Evolutionary conservation across 345 rosid species (phyloP), one percentile per base, ranked within the genome.

Genomic region (Salix koriyanagi): DNA sequence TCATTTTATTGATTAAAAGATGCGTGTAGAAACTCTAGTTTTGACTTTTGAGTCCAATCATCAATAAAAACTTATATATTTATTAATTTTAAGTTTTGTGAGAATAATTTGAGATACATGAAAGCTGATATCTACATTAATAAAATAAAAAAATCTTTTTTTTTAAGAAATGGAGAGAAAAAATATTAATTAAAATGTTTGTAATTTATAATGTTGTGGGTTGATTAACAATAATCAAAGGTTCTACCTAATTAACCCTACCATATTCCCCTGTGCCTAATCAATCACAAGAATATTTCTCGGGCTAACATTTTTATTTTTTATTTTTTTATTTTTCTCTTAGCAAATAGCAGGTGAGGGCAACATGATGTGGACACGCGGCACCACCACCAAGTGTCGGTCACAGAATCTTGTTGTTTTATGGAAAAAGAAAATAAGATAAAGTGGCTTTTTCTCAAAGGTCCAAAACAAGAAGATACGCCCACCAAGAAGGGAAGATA

Each of bases 81-180:
- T 5, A 34, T 34, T 34, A 34, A 34, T 34, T 34, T 34, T 4
- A 34, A 34, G 0, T 4, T 0, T 34, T 0, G 0, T 4, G 0
- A 34, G 1, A 34, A 4, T 34, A 34, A 34, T 0, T 34, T 5
- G 0, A 34, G 5, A 34, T 34, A 5, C 1, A 34, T 0, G 0
- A 0, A 34, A 34, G 6, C 4, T 5, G 6, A 34, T 5, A 36
- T 5, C 1, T 0, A 5, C 1, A 0, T 36, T 36, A 36, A 5
- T 36, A 5, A 36, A 36, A 2, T 32, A 32, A 36, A 5, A 36
- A 0, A 32, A 34, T 28, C 1, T 28, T 28, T 28, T 28, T 28
- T 28, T 34, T 34, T 0, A 36, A 36, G 7, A 36, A 0, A 36
- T 5, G 5, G 1, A 34, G 7, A 36, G 37, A 5, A 1, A 36